Base-by-base conservation (phyloP, 495 filamentous ascomycete genomes). In the Daldinia vernicosa region DNA sequence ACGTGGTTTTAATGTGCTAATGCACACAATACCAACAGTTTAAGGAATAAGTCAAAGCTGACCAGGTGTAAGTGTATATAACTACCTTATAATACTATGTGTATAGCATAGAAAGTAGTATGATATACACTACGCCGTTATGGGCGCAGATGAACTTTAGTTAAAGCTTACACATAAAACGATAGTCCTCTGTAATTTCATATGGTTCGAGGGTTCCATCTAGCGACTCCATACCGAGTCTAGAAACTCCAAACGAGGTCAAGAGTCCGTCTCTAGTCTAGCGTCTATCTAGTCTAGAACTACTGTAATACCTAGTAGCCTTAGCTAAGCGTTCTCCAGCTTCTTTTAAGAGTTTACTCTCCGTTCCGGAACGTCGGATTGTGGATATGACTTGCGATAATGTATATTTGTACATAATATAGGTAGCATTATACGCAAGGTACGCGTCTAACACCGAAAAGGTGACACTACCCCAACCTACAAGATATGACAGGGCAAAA, bases 281-380 rank as follows among this genome's bases (percentile, higher is more conserved):
- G 43, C 43, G 43, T 47, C 2, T 47, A 47, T 24, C 43, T 47
- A 47, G 43, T 24, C 19, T 14, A 47, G 43, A 47, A 47, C 19
- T 24, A 47, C 19, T 22, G 24, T 12, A 8, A 47, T 47, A 47
- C 19, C 19, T 12, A 8, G 24, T 47, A 47, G 43, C 19, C 17
- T 47, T 47, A 47, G 17, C 17, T 47, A 22, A 47, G 19, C 43
- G 6, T 9, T 24, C 43, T 3, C 43, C 8, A 47, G 9, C 19
- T 47, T 47, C 19, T 24, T 11, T 12, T 47, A 47, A 14, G 43
- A 57, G 61, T 56, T 33, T 32, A 58, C 22, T 24, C 53, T 67
- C 57, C 63, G 63, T 54, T 24, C 58, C 69, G 68, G 62, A 63
- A 43, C 51, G 17, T 35, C 58, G 69, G 63, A 54, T 52, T 66